phyloP scores from a whole-genome alignment of 441 rosid genomes.

The Gossypium lobatum region DNA sequence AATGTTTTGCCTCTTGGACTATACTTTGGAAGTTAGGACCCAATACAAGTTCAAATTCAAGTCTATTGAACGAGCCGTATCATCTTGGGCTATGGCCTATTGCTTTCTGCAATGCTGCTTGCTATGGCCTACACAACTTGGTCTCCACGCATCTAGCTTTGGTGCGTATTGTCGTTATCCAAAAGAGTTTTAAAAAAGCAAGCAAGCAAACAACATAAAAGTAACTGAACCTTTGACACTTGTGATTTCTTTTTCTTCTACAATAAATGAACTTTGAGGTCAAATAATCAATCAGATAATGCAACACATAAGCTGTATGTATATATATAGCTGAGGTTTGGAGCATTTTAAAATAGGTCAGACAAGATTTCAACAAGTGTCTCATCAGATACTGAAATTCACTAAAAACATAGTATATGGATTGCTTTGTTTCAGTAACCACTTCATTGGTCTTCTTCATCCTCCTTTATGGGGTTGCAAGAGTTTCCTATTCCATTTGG shows the following conservation, averaged over 20 bases:
- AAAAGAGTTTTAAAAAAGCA: not conserved
- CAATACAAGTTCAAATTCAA: no score
- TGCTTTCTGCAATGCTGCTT: no score
- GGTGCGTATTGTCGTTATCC: not conserved
- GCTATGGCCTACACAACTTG: not conserved
- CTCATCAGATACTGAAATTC: not conserved
- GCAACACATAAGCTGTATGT: not conserved
- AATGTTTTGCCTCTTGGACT: no score
- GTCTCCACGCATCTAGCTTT: not conserved
- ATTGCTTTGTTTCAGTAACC: not conserved
- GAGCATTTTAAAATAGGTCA: not conserved
- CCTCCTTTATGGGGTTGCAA: constrained; percentile 19
- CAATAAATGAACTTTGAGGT: constrained; percentile 6
- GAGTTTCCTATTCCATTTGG: constrained; percentile 30
- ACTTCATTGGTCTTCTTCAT: not conserved
- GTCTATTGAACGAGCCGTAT: no score
- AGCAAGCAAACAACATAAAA: not conserved
- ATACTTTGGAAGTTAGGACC: no score
- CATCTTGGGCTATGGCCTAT: no score
- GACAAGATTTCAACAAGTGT: not conserved
- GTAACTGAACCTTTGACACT: constrained; percentile 6
- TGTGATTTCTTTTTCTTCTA: not conserved
- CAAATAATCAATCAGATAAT: constrained; percentile 14
- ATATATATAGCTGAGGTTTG: not conserved
- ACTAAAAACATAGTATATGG: constrained; percentile 17